phyloP scores from a whole-genome alignment of 768 basidiomycete species.

The Leccinum boreale region DNA sequence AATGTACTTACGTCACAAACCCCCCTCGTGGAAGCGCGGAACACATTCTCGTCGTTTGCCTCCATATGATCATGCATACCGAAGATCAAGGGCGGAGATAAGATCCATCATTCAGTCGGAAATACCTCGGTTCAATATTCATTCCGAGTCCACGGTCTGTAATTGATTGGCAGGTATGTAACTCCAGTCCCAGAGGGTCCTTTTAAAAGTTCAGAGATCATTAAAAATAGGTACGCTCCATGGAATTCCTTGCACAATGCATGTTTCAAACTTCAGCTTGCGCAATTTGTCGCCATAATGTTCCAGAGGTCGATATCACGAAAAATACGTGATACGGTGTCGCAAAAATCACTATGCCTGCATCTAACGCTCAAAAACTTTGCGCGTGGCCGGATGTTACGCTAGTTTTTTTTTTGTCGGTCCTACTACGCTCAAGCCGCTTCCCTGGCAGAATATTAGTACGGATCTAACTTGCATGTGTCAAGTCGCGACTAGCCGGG shows the following conservation, averaged over 20 bases:
- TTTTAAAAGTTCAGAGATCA: neutral
- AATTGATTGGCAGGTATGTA: neutral
- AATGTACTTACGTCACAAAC: conserved; percentile 1
- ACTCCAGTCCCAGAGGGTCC: neutral
- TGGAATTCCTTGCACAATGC: neutral
- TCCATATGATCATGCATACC: neutral
- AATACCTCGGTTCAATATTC: neutral
- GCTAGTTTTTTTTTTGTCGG: neutral
- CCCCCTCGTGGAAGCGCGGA: neutral
- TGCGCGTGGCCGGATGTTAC: neutral
- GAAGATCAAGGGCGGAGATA: neutral
- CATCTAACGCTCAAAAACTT: neutral
- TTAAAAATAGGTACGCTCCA: neutral
- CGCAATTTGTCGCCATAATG: neutral
- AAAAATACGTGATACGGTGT: neutral
- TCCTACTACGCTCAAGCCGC: neutral
- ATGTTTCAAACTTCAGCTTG: conserved; percentile 9
- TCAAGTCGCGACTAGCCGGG: neutral
- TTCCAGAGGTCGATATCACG: neutral
- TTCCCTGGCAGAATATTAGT: neutral
- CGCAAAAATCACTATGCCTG: neutral
- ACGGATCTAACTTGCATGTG: too few relatives aligned
- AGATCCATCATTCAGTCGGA: neutral
- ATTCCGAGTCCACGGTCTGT: neutral
- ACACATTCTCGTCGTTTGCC: neutral